Evolutionary conservation across 768 basidiomycete genomes (phyloP), one percentile per base, ranked within the genome.

Genomic region (Boletellus emodensis): DNA sequence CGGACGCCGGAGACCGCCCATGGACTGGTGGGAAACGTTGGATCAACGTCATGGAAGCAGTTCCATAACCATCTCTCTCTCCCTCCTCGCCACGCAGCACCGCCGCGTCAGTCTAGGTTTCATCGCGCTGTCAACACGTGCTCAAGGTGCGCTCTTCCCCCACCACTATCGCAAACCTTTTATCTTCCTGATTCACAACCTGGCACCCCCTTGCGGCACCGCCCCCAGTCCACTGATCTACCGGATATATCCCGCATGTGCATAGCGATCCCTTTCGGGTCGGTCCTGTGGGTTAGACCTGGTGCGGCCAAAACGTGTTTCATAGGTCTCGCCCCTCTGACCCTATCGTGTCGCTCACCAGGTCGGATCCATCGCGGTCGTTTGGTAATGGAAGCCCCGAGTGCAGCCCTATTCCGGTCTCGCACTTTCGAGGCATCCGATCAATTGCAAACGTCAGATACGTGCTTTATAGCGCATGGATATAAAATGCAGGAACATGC

Each of bases 81-180:
- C 52, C 54, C 46, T 55, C 52, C 62, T 66, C 63, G 60, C 67
- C 52, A 58, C 58, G 66, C 49, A 58, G 57, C 55, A 30, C 30
- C 30, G 54, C 63, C 57, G 53, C 57, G 48, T 68, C 67, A 65
- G 37, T 48, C 63, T 65, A 66, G 65, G 68, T 67, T 67, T 67
- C 67, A 65, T 66, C 59, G 54, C 56, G 58, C 56, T 55, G 66
- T 60, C 61, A 57, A 66, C 66, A 68, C 45, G 66, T 59, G 68
- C 60, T 42, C 52, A 48, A 58, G 63, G 66, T 68, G 68, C 56
- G 61, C 59, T 32, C 41, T 62, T 61, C 39, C 51, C 52, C 60
- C 52, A 59, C 60, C 40, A 37, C 38, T 40, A 63, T 59, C 54
- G 43, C 48, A 65, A 46, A 40, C 38, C 55, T 51, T 48, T 61